Base-by-base conservation (phyloP, 352 stramenopile genomes). In the Globisporangium nunn region DNA sequence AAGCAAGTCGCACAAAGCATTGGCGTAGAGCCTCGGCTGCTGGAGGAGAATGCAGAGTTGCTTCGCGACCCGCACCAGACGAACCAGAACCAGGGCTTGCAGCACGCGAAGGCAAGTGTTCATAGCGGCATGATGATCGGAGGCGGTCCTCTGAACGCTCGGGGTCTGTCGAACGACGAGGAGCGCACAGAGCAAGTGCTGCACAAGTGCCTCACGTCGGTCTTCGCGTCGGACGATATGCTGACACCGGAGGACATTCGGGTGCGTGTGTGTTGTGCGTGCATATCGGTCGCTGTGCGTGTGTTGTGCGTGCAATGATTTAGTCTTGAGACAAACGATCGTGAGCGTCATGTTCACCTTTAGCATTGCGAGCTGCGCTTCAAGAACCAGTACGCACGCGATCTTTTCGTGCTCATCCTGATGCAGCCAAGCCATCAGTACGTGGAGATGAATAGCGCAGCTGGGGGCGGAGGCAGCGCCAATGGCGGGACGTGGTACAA, bases 401-500 rank as follows among this genome's bases (percentile, higher is more conserved):
- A 93, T 40, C 53, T 93, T 18, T 90, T 93, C 51, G 83, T 93
- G 30, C 60, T 93, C 37, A 93, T 93, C 33, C 55, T 93, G n/a
- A 91, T 91, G 83, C 83, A 93, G 48, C 83, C 83, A 2, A 87
- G 66, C 40, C 81, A 91, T 35, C 78, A 89, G 51, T 88, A 88
- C 49, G 75, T 80, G 7, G 78, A 88, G 45, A 75, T 54, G 23
- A 68, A 70, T 29, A 72, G 54, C 31, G 28, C 33, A 35, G 54
- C 70, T 30, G 68, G 59, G 10, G 54, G 44, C 41, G 41, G 47
- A 48, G 57, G 64, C 30, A 37, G 61, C 46, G 54, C 43, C 1
- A 63, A 11, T 44, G 46, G 33, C 50, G 50, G 39, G 33, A 72
- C 74, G 8, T 88, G 75, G 79, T 93, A 91, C 52, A 90, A 87